Percentiles rank a stretch among this genome's conserved stretches.
Evolutionary conservation across 1,284 basidiomycete genomes (phyloP).

Genomic region (Ganoderma meredithae): DNA sequence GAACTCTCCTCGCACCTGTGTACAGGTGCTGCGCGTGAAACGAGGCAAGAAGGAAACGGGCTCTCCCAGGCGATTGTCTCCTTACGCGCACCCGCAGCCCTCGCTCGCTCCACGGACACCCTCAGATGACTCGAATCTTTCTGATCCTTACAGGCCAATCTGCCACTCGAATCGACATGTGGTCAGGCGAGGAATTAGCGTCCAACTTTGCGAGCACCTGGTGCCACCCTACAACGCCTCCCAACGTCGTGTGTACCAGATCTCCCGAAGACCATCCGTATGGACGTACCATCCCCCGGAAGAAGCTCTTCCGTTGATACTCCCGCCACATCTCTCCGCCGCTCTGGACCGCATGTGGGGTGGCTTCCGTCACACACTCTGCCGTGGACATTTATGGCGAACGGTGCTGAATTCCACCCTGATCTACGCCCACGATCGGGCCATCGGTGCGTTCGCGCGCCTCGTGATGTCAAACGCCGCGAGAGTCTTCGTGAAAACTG

Average conservation of each 20-base stretch:
- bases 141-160: slow-evolving; percentile 19
- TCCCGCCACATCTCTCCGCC: not conserved
- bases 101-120: slow-evolving; percentile 24
- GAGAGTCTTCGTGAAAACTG: not conserved
- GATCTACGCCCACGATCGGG: not conserved
- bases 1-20: not conserved
- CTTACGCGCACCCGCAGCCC: slow-evolving; percentile 17
- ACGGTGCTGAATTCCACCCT: not conserved
- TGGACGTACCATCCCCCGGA: slow-evolving; percentile 15
- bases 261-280: not conserved
- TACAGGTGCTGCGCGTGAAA: slow-evolving; percentile 7
- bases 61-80: not conserved
- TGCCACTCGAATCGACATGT: not conserved
- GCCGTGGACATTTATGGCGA: not conserved
- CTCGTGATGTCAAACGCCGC: not conserved
- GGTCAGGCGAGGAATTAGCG: not conserved
- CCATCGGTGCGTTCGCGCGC: not conserved
- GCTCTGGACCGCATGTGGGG: slow-evolving; percentile 1
- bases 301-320: not conserved
- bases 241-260: not conserved
- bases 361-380: not conserved
- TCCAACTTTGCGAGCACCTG: not conserved
- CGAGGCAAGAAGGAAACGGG: slow-evolving; percentile 19
- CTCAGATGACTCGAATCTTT: slow-evolving; percentile 27
- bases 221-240: not conserved